Percentiles rank a stretch among this genome's conserved stretches.
phyloP scores from a whole-genome alignment of 768 basidiomycete genomes.

The Termitomyces sp. region DNA sequence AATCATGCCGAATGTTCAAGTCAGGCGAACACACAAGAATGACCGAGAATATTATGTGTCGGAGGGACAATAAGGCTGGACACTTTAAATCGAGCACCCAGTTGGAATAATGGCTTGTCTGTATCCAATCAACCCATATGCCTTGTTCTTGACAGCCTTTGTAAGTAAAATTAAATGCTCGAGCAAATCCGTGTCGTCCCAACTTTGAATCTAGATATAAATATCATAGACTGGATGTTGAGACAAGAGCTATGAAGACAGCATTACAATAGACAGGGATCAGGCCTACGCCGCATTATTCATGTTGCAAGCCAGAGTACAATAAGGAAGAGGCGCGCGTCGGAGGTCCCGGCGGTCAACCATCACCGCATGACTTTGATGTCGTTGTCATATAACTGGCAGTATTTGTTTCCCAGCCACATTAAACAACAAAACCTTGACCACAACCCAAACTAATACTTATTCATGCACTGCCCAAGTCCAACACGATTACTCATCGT shows the following conservation, averaged over 20 bases:
- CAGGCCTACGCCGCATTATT: background rate
- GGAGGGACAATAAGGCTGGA: background rate
- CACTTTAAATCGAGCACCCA: background rate
- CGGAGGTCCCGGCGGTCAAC: too few relatives aligned
- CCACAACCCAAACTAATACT: background rate
- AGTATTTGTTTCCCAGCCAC: background rate
- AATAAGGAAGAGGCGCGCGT: background rate
- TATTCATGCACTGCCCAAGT: background rate
- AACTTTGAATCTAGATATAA: background rate
- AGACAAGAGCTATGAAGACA: background rate
- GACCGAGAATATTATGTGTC: background rate
- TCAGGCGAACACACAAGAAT: background rate
- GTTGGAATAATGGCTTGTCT: background rate
- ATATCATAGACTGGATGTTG: too few relatives aligned
- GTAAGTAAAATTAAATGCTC: background rate
- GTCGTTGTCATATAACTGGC: background rate
- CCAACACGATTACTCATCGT: conserved; percentile 29
- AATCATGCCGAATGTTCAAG: background rate
- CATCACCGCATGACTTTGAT: background rate
- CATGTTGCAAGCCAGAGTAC: background rate
- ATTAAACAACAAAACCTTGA: conserved; percentile 3
- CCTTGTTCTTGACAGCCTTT: background rate
- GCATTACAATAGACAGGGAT: too few relatives aligned
- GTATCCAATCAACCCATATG: background rate
- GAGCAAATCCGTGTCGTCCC: background rate